A percentile compares a stretch with the other conserved stretches of the same genome.
Conservation (phyloP, 306 rosid genomes). For the Prunus mume region DNA sequence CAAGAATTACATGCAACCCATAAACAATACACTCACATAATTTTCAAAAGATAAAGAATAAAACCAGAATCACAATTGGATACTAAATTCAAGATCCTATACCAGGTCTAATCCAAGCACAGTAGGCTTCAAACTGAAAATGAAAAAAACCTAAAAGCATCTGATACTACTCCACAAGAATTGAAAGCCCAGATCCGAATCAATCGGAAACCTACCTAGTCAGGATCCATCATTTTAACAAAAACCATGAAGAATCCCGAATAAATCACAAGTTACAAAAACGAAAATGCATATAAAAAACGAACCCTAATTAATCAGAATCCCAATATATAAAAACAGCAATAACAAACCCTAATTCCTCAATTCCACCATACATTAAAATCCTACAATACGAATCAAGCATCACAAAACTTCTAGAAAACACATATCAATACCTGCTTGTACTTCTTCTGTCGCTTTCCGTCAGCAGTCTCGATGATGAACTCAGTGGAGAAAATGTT, state of each 20-base stretch:
- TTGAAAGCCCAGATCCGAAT: neutral
- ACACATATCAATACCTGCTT: slow-evolving; percentile 57
- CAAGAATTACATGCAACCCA: neutral
- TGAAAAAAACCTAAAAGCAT: neutral
- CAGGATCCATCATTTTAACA: neutral
- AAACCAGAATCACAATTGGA: neutral
- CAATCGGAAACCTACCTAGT: too few relatives aligned
- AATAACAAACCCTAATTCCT: neutral
- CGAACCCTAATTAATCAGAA: neutral
- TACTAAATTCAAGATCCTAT: neutral
- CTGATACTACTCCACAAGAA: neutral
- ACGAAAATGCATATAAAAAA: neutral
- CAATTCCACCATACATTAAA: neutral
- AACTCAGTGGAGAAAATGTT: slow-evolving; percentile 89
- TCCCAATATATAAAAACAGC: neutral
- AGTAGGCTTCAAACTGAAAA: too few relatives aligned
- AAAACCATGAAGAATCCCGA: neutral
- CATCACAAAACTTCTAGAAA: neutral
- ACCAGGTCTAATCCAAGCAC: neutral
- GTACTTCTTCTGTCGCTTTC: slow-evolving; percentile 74
- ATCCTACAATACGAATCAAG: neutral
- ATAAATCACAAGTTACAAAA: neutral
- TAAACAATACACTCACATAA: neutral
- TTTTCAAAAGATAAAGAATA: neutral
- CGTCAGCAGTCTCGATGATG: slow-evolving; percentile 87